Evolutionary conservation across 805 yeast genomes (phyloP), one percentile per base, ranked within the genome.

Genomic region (Ogataea polymorpha): DNA sequence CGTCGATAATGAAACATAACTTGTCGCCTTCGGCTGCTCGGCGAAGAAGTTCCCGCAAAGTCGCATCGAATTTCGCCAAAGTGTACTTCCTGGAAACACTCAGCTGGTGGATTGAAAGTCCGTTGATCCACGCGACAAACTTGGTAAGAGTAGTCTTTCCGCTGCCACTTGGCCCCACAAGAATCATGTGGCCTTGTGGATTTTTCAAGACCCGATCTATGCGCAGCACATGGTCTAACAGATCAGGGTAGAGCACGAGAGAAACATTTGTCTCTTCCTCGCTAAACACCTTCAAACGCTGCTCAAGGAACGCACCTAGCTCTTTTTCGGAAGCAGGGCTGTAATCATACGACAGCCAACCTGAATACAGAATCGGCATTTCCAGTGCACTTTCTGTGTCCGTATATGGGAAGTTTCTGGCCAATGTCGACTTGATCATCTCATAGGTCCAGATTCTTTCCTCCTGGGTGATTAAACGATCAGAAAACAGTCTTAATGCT

Each of bases 61-160:
- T 76, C 0, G 61, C 54, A 44, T 88, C 96, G 61, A 91, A 90
- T 37, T 88, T 85, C 0, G 50, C 51, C 13, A 85, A 65, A 0
- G 73, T 61, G 53, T 77, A 90, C 7, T 65, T 67, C 6, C 75
- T 60, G 18, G 73, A 71, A 0, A 84, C 83, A 27, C 65, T 66
- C 25, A 91, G 68, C 46, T 80, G 86, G 14, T 71, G 63, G 0
- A 80, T 70, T 20, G 68, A 72, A 14, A 86, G 56, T 0, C 96
- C 96, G 58, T 86, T 85, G 65, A 89, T 77, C 98, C 98, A 91
- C 0, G 95, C 79, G 4, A 86, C 96, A 70, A 91, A 91, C 46
- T 79, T 75, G 0, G 85, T 70, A 39, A 89, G 54, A 0, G 90
- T 81, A 0, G 87, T 74, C 58, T 86, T 86, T 1, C 97, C 97